phyloP scores from a whole-genome alignment of 1,284 basidiomycete genomes.

The Paramarasmius palmivorus region DNA sequence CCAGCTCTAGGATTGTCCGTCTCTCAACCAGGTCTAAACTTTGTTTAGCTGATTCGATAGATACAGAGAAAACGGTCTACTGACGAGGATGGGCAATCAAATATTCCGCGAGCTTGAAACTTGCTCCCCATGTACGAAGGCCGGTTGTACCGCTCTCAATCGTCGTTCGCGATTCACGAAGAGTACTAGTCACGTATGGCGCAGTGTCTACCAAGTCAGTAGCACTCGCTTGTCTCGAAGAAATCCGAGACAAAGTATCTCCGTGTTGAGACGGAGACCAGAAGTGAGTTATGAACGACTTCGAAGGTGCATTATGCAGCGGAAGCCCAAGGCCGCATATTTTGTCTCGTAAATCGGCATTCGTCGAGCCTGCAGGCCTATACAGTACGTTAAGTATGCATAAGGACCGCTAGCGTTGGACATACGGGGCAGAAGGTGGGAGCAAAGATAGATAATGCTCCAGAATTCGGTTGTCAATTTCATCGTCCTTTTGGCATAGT shows the following conservation, averaged over 20 bases:
- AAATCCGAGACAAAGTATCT: too few relatives aligned
- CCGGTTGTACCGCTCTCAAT: slow-evolving; percentile 79
- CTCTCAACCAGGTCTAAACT: slow-evolving; percentile 48
- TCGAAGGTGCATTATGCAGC: slow-evolving; percentile 39
- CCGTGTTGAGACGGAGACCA: slow-evolving; percentile 36
- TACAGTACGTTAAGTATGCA: background rate
- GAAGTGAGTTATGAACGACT: slow-evolving; percentile 67
- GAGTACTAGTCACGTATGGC: slow-evolving; percentile 46
- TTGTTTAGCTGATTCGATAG: slow-evolving; percentile 3
- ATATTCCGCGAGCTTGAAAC: slow-evolving; percentile 64
- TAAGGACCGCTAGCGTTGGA: too few relatives aligned
- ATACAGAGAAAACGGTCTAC: background rate
- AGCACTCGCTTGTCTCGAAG: too few relatives aligned
- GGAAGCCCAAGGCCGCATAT: slow-evolving; percentile 26
- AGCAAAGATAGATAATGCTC: slow-evolving; percentile 54
- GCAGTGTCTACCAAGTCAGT: slow-evolving; percentile 20
- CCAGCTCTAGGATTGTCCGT: slow-evolving; percentile 65
- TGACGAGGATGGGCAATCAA: slow-evolving; percentile 57
- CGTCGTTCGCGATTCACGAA: slow-evolving; percentile 69
- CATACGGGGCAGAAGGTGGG: slow-evolving; percentile 35
- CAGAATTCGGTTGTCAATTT: slow-evolving; percentile 67
- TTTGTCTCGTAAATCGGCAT: slow-evolving; percentile 19
- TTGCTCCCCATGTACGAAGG: slow-evolving; percentile 74
- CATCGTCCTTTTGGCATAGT: slow-evolving; percentile 42
- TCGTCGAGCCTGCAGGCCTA: slow-evolving; percentile 19